Percentiles rank a stretch among this genome's conserved stretches.
Evolutionary conservation across 2,329 filamentous ascomycete species (phyloP).

Genomic region (Alternaria triticimaculans): DNA sequence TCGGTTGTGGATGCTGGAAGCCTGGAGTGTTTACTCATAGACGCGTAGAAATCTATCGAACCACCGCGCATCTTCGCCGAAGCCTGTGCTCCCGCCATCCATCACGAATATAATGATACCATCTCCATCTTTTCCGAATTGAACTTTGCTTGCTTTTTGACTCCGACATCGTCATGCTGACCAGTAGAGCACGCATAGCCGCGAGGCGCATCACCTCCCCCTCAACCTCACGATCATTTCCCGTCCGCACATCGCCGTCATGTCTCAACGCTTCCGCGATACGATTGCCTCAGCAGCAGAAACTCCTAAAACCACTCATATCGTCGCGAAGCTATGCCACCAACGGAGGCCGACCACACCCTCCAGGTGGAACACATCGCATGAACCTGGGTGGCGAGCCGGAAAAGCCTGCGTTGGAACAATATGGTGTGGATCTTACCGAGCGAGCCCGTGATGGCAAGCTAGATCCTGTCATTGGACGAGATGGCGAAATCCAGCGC

Average conservation of each 20-base stretch:
- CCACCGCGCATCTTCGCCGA: slow-evolving; percentile 27
- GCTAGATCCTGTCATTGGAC: slow-evolving; percentile 92
- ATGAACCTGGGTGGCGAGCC: slow-evolving; percentile 83
- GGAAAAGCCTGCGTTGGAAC: slow-evolving; percentile 86
- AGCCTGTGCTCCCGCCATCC: slow-evolving; percentile 28
- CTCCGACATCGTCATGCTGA: slow-evolving; percentile 40
- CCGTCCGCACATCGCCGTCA: slow-evolving; percentile 25
- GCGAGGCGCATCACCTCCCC: slow-evolving; percentile 41
- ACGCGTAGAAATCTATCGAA: slow-evolving; percentile 32
- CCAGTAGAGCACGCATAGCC: slow-evolving; percentile 43
- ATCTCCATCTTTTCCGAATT: slow-evolving; percentile 4
- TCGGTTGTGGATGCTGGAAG: slow-evolving; percentile 1
- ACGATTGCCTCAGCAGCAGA: slow-evolving; percentile 4
- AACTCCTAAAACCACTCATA: slow-evolving; percentile 46
- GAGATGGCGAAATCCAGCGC: slow-evolving; percentile 88
- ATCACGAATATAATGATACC: slow-evolving; percentile 33
- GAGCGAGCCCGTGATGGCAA: slow-evolving; percentile 85
- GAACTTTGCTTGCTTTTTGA: slow-evolving; percentile 4
- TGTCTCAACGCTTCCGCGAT: slow-evolving; percentile 32
- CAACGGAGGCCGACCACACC: slow-evolving; percentile 71
- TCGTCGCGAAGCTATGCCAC: slow-evolving; percentile 66
- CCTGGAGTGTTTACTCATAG: slow-evolving; percentile 7
- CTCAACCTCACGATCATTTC: slow-evolving; percentile 21
- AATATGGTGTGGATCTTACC: slow-evolving; percentile 91
- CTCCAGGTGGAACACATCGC: slow-evolving; percentile 88